Conservation (phyloP, 345 rosid species). For the Bruguiera sexangula region DNA sequence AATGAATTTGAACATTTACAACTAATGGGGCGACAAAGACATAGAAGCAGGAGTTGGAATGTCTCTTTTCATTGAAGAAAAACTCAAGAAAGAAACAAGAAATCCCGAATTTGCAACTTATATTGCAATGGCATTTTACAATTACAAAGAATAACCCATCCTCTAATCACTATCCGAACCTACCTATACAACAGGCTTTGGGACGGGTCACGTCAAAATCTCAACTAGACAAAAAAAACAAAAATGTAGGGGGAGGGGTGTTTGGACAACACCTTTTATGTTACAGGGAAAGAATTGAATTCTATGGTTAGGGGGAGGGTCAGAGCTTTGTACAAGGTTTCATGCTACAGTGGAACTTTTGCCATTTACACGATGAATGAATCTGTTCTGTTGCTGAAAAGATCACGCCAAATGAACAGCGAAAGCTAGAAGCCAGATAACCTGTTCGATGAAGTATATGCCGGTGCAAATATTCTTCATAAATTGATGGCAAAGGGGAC, state of each 20-base stretch:
- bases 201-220: conserved; percentile 33
- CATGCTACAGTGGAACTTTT: conserved; percentile 37
- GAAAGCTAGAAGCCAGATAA: conserved; percentile 17
- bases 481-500: conserved; percentile 15
- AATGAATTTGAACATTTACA: too few relatives aligned
- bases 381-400: conserved; percentile 31
- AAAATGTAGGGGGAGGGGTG: background rate
- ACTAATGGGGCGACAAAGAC: too few relatives aligned
- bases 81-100: background rate
- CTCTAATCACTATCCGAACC: conserved; percentile 33
- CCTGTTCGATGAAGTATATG: background rate
- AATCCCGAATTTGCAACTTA: conserved; percentile 20
- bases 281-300: conserved; percentile 46
- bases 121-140: conserved; percentile 27
- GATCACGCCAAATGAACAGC: conserved; percentile 24
- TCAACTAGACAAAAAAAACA: conserved; percentile 6
- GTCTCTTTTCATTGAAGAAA: too few relatives aligned
- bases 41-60: too few relatives aligned
- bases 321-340: conserved; percentile 49
- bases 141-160: conserved; percentile 33
- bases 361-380: conserved; percentile 22
- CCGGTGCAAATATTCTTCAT: conserved; percentile 20
- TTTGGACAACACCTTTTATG: conserved; percentile 20
- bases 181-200: conserved; percentile 41
- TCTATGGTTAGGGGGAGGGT: conserved; percentile 41